Percentiles rank a stretch among this genome's conserved stretches.
These are phyloP conservation scores for Camptophora hylomeconis DNA, from an alignment of 2,329 filamentous ascomycete genomes.

Conservation along the genomic window DNA sequence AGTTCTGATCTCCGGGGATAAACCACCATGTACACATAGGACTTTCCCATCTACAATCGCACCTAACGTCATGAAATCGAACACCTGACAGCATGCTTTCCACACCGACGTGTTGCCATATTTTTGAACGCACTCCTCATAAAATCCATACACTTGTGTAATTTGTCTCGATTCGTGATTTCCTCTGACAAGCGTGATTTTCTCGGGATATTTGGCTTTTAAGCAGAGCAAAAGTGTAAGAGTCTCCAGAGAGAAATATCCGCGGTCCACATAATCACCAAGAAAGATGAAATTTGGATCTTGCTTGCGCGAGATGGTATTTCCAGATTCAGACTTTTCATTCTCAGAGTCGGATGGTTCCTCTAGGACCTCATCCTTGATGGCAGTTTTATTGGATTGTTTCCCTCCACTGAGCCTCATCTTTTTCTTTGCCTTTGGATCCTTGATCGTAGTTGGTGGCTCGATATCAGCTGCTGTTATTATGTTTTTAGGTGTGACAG, in stretches of 20 bases:
- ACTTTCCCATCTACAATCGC: slow-evolving; percentile 64
- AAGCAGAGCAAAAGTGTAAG: slow-evolving; percentile 46
- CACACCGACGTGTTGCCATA: slow-evolving; percentile 67
- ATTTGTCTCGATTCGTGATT: slow-evolving; percentile 69
- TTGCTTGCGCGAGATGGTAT: slow-evolving; percentile 28
- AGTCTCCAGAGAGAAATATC: slow-evolving; percentile 62
- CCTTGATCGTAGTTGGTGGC: slow-evolving; percentile 75
- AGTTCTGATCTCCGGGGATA: slow-evolving; percentile 61
- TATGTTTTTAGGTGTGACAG: slow-evolving; percentile 55
- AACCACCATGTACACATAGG: slow-evolving; percentile 58
- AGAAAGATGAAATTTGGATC: slow-evolving; percentile 61
- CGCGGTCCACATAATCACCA: slow-evolving; percentile 61
- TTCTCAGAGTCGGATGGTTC: slow-evolving; percentile 24
- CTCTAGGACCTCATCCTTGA: slow-evolving; percentile 20
- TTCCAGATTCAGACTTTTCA: slow-evolving; percentile 23
- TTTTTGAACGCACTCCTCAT: slow-evolving; percentile 64
- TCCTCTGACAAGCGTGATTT: slow-evolving; percentile 59
- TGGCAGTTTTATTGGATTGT: slow-evolving; percentile 35
- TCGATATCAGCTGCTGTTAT: slow-evolving; percentile 89
- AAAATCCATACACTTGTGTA: slow-evolving; percentile 67
- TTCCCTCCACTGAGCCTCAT: slow-evolving; percentile 41
- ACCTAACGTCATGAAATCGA: slow-evolving; percentile 62
- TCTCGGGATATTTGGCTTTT: slow-evolving; percentile 48
- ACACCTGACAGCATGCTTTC: slow-evolving; percentile 68
- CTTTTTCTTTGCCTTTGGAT: slow-evolving; percentile 77